phyloP scores from a whole-genome alignment of 2,329 filamentous ascomycete species.

The Alternaria atra region DNA sequence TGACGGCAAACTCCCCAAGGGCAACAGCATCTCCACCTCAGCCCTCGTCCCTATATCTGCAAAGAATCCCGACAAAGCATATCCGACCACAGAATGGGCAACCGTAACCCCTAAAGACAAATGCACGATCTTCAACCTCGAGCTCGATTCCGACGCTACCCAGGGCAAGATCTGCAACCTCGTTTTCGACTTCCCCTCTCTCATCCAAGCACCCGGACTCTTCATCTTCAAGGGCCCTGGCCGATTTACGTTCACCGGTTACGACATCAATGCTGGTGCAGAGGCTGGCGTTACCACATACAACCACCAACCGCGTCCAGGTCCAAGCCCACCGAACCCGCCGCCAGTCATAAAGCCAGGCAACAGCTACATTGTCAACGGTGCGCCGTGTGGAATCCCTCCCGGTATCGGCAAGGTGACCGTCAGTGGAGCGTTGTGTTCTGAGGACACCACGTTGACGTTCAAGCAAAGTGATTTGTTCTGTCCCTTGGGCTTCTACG shows the following conservation, averaged over 20 bases:
- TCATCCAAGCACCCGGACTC: slow-evolving; percentile 25
- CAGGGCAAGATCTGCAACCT: slow-evolving; percentile 43
- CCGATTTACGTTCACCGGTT: slow-evolving; percentile 36
- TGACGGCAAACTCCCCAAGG: slow-evolving; percentile 33
- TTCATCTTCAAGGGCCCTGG: slow-evolving; percentile 41
- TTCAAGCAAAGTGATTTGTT: slow-evolving; percentile 32
- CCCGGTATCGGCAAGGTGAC: slow-evolving; percentile 27
- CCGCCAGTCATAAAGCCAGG: slow-evolving; percentile 33
- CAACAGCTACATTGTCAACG: slow-evolving; percentile 35
- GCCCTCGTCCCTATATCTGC: slow-evolving; percentile 34
- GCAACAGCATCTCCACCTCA: slow-evolving; percentile 26
- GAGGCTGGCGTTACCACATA: slow-evolving; percentile 31
- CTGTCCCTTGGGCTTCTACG: slow-evolving; percentile 40
- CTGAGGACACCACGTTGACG: slow-evolving; percentile 30
- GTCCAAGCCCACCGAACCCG: slow-evolving; percentile 29
- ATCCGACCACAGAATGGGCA: slow-evolving; percentile 24
- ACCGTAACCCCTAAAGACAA: slow-evolving; percentile 37
- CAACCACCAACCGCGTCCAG: slow-evolving; percentile 31
- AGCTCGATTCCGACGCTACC: slow-evolving; percentile 26
- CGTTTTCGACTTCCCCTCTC: slow-evolving; percentile 39
- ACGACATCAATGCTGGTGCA: slow-evolving; percentile 32
- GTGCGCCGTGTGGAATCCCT: slow-evolving; percentile 32
- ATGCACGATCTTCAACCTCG: slow-evolving; percentile 45
- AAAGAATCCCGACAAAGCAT: slow-evolving; percentile 30
- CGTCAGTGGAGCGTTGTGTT: slow-evolving; percentile 33